These are phyloP conservation scores for Vickermania spadyakhi DNA, from an alignment of 208 protist genomes.

Conservation along the genomic window DNA sequence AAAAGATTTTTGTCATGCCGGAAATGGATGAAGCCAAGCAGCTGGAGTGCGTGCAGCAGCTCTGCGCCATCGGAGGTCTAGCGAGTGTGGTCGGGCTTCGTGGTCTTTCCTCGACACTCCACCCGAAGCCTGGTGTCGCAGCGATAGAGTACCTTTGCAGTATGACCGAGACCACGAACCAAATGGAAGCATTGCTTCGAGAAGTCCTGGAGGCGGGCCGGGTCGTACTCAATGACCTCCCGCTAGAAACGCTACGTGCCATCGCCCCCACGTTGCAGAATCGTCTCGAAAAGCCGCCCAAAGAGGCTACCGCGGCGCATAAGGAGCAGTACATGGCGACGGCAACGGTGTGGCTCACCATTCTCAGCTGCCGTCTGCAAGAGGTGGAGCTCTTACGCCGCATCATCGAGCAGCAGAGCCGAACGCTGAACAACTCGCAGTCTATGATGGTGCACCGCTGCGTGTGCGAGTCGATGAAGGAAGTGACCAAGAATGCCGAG, in stretches of 20 bases:
- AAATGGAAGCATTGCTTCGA: constrained; percentile 50
- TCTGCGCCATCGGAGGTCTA: constrained; percentile 47
- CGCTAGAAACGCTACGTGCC: constrained; percentile 33
- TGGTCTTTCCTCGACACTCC: constrained; percentile 47
- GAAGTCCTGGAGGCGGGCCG: constrained; percentile 59
- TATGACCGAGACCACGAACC: constrained; percentile 45
- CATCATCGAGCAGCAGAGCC: constrained; percentile 85
- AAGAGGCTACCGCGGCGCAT: constrained; percentile 57
- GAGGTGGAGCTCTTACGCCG: constrained; percentile 67
- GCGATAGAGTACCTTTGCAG: constrained; percentile 59
- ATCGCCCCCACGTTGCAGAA: constrained; percentile 58
- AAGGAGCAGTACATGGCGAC: constrained; percentile 86
- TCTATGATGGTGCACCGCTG: constrained; percentile 85
- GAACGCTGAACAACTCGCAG: constrained; percentile 82
- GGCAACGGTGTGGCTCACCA: constrained; percentile 82
- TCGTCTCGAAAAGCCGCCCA: constrained; percentile 74
- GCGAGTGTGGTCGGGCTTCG: constrained; percentile 49
- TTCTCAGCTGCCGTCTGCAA: constrained; percentile 81
- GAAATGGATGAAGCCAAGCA: constrained; percentile 43
- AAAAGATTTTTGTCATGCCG: constrained; percentile 38
- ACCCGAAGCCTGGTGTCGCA: constrained; percentile 22
- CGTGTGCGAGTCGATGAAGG: constrained; percentile 78
- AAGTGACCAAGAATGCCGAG: constrained; percentile 72
- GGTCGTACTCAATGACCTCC: constrained; percentile 49
- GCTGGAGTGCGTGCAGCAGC: constrained; percentile 42